Evolutionary conservation across 108 stramenopile species (phyloP).

Genomic region (Conticribra weissflogii): DNA sequence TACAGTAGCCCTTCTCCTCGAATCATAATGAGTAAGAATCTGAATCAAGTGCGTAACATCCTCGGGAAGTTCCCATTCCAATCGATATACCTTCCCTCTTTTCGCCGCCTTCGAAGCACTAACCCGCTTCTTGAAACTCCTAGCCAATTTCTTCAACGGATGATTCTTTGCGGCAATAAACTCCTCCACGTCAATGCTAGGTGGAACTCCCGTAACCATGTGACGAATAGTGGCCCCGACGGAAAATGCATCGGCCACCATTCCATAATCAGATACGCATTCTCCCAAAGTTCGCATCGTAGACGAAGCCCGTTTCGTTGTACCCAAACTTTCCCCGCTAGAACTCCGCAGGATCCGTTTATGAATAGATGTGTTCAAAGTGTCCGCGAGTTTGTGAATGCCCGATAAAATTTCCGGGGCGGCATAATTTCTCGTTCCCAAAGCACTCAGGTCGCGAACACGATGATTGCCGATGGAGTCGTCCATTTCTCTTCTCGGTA

Average conservation of each 20-base stretch:
- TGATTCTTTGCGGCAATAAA: conserved; percentile 55
- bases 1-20: conserved; percentile 29
- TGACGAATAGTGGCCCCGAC: conserved; percentile 83
- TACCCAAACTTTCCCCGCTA: no score
- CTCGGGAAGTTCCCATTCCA: conserved; percentile 28
- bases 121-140: conserved; percentile 20
- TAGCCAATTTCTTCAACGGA: conserved; percentile 25
- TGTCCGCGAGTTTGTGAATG: conserved; percentile 5
- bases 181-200: conserved; percentile 66
- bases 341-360: not conserved
- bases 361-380: conserved; percentile 18
- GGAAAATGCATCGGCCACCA: conserved; percentile 87
- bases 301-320: conserved; percentile 30
- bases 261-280: conserved; percentile 84
- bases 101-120: conserved; percentile 4
- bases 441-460: conserved; percentile 43
- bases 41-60: conserved; percentile 30
- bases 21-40: conserved; percentile 30
- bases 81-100: conserved; percentile 34
- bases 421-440: conserved; percentile 82
- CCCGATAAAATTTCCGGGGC: conserved; percentile 76
- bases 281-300: conserved; percentile 63
- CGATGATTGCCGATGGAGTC: conserved; percentile 11
- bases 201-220: conserved; percentile 82
- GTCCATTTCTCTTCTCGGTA: no score